Percentiles rank a stretch among this genome's conserved stretches.
Conservation (phyloP, 495 filamentous ascomycete genomes). For the Baudoinia panamericana region DNA sequence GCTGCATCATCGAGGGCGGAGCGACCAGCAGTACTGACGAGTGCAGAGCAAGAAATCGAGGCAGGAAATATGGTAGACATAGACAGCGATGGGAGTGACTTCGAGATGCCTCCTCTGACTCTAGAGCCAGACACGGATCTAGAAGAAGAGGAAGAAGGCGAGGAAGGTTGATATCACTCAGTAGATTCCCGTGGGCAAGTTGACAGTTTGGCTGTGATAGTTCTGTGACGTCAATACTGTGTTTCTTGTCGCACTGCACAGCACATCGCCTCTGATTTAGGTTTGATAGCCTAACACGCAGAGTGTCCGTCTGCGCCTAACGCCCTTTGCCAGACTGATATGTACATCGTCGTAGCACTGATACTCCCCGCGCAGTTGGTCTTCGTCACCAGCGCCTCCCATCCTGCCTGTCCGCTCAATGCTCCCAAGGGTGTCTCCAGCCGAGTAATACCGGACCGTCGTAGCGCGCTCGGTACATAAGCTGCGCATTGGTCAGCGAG, state of each 20-base stretch:
- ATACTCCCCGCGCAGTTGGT: not conserved
- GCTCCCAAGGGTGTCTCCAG: constrained; percentile 98
- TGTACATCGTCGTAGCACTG: not conserved
- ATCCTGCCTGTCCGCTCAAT: constrained; percentile 52
- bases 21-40: not conserved
- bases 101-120: constrained; percentile 23
- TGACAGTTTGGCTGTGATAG: too few species aligned
- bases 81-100: constrained; percentile 15
- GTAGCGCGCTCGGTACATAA: constrained; percentile 93
- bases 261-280: too few species aligned
- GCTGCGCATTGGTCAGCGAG: constrained; percentile 33
- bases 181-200: too few species aligned
- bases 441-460: constrained; percentile 78
- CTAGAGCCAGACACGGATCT: constrained; percentile 20
- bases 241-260: too few species aligned
- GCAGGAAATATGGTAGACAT: constrained; percentile 1
- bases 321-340: too few species aligned
- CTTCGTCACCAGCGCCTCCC: too few species aligned
- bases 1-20: constrained; percentile 2
- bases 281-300: too few species aligned
- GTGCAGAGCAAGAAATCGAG: not conserved
- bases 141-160: constrained; percentile 18
- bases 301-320: too few species aligned
- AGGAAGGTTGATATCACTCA: too few species aligned
- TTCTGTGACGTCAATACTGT: too few species aligned